Percentiles rank a stretch among this genome's conserved stretches.
Evolutionary conservation across 2,329 filamentous ascomycete species (phyloP).

Genomic region (Xylariales sp.): DNA sequence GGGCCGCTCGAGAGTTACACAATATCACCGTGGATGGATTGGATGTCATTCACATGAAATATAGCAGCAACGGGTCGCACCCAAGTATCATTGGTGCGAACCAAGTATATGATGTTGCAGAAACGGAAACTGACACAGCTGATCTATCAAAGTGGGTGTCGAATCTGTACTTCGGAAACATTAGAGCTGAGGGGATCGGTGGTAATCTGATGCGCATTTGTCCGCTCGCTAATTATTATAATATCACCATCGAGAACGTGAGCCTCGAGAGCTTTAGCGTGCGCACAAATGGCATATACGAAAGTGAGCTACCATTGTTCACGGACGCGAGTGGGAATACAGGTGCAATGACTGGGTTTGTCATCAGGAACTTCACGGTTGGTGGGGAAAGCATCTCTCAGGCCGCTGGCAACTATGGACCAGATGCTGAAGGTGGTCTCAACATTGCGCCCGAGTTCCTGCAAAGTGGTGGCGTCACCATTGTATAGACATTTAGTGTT

Average conservation of each 20-base stretch:
- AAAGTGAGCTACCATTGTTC: slow-evolving; percentile 13
- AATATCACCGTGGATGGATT: slow-evolving; percentile 23
- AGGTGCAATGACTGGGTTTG: slow-evolving; percentile 10
- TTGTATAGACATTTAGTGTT: no score
- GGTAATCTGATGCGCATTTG: slow-evolving; percentile 14
- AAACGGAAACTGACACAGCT: slow-evolving; percentile 10
- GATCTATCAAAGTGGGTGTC: slow-evolving; percentile 10
- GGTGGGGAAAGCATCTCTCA: slow-evolving; percentile 7
- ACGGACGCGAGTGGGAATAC: slow-evolving; percentile 5
- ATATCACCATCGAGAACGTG: slow-evolving; percentile 14
- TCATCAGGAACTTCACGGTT: slow-evolving; percentile 11
- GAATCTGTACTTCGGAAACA: slow-evolving; percentile 13
- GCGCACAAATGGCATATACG: slow-evolving; percentile 11
- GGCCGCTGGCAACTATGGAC: background rate
- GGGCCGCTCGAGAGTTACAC: slow-evolving; percentile 23
- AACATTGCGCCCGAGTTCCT: slow-evolving; percentile 4
- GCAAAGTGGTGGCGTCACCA: background rate
- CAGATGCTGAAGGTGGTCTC: background rate
- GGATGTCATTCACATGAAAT: slow-evolving; percentile 23
- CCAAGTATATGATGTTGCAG: slow-evolving; percentile 13
- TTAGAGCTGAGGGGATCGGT: slow-evolving; percentile 13
- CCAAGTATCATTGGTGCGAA: slow-evolving; percentile 19
- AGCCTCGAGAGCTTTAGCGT: slow-evolving; percentile 12
- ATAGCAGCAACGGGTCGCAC: slow-evolving; percentile 15
- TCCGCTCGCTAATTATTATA: slow-evolving; percentile 13